phyloP scores from a whole-genome alignment of 768 basidiomycete genomes.

The Exsudoporus frostii region DNA sequence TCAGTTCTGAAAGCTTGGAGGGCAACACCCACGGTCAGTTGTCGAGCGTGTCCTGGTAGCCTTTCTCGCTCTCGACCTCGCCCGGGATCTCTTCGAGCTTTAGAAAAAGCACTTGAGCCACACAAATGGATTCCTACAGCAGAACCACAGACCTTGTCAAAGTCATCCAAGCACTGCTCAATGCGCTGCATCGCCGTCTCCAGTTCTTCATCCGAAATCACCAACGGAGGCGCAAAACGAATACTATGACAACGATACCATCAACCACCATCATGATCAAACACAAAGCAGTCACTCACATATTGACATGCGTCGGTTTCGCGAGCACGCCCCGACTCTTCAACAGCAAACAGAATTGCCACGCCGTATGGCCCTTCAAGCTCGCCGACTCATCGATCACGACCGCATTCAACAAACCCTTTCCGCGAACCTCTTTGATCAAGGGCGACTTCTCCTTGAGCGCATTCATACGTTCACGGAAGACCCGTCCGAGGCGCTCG shows the following conservation, averaged over 20 bases:
- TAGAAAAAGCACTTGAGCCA: neutral
- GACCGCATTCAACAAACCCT: constrained; percentile 88
- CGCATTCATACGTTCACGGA: constrained; percentile 61
- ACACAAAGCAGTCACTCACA: constrained; percentile 48
- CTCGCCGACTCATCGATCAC: constrained; percentile 87
- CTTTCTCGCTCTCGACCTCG: constrained; percentile 58
- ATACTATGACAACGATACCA: constrained; percentile 49
- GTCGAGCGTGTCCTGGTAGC: constrained; percentile 41
- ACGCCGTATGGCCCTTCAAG: constrained; percentile 76
- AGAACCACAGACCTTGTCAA: constrained; percentile 61
- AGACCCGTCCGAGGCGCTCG: constrained; percentile 70
- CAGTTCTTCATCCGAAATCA: constrained; percentile 88
- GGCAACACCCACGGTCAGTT: constrained; percentile 12
- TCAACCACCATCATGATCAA: neutral
- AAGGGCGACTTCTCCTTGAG: constrained; percentile 58
- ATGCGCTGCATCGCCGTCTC: constrained; percentile 73
- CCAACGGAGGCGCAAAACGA: constrained; percentile 93
- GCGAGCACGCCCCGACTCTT: constrained; percentile 91
- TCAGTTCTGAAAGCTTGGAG: too few relatives aligned
- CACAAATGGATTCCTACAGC: neutral
- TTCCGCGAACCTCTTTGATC: constrained; percentile 76
- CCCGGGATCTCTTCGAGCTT: constrained; percentile 64
- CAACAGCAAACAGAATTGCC: constrained; percentile 92
- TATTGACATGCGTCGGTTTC: constrained; percentile 94
- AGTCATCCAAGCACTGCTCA: constrained; percentile 69